Evolutionary conservation across 352 stramenopile genomes (phyloP), one percentile per base, ranked within the genome.

Genomic region (Globisporangium acanthophoron): DNA sequence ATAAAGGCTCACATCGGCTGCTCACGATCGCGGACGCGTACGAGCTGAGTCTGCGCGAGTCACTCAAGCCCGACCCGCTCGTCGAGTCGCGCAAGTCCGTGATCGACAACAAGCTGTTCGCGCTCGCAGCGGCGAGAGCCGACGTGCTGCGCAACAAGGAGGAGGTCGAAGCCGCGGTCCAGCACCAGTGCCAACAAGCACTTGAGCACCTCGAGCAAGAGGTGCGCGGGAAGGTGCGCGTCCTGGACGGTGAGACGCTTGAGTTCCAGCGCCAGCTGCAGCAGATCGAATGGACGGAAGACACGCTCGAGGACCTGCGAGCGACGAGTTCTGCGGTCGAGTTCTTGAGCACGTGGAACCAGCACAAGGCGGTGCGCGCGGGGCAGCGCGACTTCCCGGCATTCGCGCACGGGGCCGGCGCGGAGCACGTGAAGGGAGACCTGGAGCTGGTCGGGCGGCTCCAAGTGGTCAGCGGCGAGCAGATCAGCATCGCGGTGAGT

Each of bases 201-300:
- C 57, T 92, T 1, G 61, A 58, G 2, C 66, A 60, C n/a, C 54
- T 94, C 3, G 66, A 81, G 2, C 63, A 78, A 18, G 66, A 75
- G 53, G 69, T 69, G 2, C 61, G 57, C 0, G 60, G 72, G 20
- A 92, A 92, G 56, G 74, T 69, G 56, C 51, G 56, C 35, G 58
- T 89, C 2, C 35, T 94, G 5, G 68, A 73, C 20, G 76, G 81
- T 21, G 84, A 92, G 62, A 53, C 55, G 0, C 64, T 88, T 18
- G 84, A 94, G 52, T 77, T 84, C 12, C 54, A 79, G 41, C 78
- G 81, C 0, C 80, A 92, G 52, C 37, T 75, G 12, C 70, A 93
- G 49, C 77, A 90, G 35, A 85, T 93, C 41, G 79, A 84, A 16
- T 93, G 84, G 84, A 60, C 82, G 20, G 81, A 90, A 27, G 69